Evolutionary conservation across 345 rosid genomes (phyloP).

Genomic region (Pistacia vera): DNA sequence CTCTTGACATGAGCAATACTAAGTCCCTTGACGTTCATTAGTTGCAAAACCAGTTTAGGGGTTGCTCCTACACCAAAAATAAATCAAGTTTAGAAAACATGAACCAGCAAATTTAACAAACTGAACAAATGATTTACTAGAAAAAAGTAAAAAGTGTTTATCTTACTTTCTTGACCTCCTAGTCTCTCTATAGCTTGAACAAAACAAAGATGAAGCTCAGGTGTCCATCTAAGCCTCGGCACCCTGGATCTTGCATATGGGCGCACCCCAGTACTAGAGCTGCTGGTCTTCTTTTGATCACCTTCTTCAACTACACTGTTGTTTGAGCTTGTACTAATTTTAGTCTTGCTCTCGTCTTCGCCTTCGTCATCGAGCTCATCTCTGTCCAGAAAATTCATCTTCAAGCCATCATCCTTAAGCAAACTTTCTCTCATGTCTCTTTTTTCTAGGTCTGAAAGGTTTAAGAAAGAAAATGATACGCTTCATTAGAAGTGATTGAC

Average conservation of each 20-base stretch:
- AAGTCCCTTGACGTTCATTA: constrained; percentile 55
- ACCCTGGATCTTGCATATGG: constrained; percentile 48
- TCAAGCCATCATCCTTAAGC: constrained; percentile 7
- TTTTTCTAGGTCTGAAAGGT: not conserved
- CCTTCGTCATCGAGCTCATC: constrained; percentile 27
- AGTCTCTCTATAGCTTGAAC: constrained; percentile 52
- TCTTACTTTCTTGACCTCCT: constrained; percentile 57
- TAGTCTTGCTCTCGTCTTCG: constrained; percentile 34
- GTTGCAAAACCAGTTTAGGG: constrained; percentile 50
- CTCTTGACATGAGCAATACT: constrained; percentile 57
- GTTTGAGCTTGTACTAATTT: constrained; percentile 40
- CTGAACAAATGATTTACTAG: not conserved
- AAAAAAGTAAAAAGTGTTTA: constrained; percentile 1
- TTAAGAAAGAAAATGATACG: not conserved
- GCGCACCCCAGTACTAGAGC: constrained; percentile 30
- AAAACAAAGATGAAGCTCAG: constrained; percentile 51
- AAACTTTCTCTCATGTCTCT: constrained; percentile 5
- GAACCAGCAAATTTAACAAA: not conserved
- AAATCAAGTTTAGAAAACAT: not conserved
- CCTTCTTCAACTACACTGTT: constrained; percentile 37
- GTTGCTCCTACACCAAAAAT: constrained; percentile 44
- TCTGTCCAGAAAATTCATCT: constrained; percentile 15
- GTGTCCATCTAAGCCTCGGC: constrained; percentile 60
- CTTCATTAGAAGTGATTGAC: constrained; percentile 19
- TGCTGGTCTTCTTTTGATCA: constrained; percentile 22